phyloP scores from a whole-genome alignment of 345 rosid species.

The Capsella bursapastoris region DNA sequence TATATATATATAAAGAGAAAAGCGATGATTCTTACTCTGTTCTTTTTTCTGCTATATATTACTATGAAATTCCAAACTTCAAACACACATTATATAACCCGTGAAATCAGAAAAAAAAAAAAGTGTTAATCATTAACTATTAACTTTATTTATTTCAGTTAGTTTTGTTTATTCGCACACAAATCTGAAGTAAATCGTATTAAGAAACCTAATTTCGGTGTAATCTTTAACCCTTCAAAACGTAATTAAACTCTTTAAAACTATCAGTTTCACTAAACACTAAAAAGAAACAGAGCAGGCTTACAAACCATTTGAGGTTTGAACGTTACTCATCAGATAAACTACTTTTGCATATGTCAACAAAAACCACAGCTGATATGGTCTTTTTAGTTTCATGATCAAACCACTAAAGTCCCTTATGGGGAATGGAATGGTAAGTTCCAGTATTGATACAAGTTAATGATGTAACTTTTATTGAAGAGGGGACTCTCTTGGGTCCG shows the following conservation, averaged over 20 bases:
- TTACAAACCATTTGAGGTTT: neutral
- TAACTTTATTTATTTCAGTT: too few species aligned
- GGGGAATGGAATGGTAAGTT: neutral
- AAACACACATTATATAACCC: too few species aligned
- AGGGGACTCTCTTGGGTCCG: neutral
- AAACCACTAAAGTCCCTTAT: neutral
- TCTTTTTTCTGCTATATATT: too few species aligned
- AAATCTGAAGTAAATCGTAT: neutral
- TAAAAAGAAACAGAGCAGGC: neutral
- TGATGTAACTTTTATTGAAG: conserved; percentile 26
- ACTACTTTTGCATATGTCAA: neutral
- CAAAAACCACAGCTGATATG: neutral
- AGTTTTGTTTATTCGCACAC: neutral
- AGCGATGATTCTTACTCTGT: too few species aligned
- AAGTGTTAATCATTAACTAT: too few species aligned
- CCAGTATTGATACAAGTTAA: neutral
- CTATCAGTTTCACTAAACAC: neutral
- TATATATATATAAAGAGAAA: too few species aligned
- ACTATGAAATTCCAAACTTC: too few species aligned
- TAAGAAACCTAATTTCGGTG: neutral
- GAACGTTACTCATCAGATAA: neutral
- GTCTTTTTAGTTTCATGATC: neutral
- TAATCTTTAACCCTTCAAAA: neutral
- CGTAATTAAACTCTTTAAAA: neutral
- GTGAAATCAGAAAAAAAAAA: too few species aligned